phyloP scores from a whole-genome alignment of 2,329 filamentous ascomycete species.

The Aurifilum marmelostoma region DNA sequence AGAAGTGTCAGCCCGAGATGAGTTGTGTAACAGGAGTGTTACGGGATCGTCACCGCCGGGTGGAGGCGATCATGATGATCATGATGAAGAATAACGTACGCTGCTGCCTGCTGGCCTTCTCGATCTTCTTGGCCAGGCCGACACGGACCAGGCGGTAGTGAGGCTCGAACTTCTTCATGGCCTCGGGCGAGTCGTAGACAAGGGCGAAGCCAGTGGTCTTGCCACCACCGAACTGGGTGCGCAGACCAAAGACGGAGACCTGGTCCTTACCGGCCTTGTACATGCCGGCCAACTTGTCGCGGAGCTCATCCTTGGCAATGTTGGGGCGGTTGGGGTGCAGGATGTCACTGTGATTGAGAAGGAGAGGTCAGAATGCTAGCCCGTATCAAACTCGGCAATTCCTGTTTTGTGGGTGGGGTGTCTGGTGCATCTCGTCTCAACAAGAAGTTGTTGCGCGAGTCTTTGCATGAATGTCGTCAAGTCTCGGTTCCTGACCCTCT shows the following conservation, averaged over 20 bases:
- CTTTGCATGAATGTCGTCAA: no score
- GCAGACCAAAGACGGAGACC: conserved; percentile 97
- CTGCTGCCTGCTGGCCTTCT: conserved; percentile 98
- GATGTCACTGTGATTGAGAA: conserved; percentile 74
- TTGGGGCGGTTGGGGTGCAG: conserved; percentile 98
- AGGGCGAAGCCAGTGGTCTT: conserved; percentile 99
- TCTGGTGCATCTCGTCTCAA: background rate
- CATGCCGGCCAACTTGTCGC: conserved; percentile 87
- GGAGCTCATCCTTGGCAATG: conserved; percentile 99
- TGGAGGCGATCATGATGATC: no score
- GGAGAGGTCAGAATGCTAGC: conserved; percentile 8
- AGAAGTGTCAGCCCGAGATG: background rate
- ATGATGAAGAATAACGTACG: conserved; percentile 67
- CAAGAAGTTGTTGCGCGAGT: no score
- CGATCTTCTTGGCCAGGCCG: conserved; percentile 89
- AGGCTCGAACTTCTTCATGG: conserved; percentile 99
- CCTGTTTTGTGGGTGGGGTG: background rate
- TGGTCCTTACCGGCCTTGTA: conserved; percentile 99
- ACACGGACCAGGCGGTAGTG: conserved; percentile 95
- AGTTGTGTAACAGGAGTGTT: background rate
- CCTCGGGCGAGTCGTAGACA: conserved; percentile 97
- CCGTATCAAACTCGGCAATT: background rate
- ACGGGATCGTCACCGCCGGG: no score
- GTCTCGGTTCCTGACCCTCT: background rate
- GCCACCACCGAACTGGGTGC: conserved; percentile 98